Conservation (phyloP, 768 basidiomycete species). For the Russula dissimulans region DNA sequence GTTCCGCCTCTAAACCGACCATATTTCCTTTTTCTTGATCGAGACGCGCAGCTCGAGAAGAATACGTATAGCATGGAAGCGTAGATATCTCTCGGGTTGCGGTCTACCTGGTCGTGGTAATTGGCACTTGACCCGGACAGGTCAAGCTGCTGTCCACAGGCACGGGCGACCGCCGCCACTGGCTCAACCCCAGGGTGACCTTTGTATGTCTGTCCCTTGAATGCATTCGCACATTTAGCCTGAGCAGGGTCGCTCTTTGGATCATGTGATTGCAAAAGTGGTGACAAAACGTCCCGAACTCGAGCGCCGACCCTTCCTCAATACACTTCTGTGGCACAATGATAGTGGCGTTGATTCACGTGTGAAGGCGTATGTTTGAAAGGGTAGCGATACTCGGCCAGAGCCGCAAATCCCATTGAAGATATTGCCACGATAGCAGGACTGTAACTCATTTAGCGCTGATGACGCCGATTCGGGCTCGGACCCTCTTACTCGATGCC, state of each 20-base stretch:
- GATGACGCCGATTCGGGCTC: no score
- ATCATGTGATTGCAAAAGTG: no score
- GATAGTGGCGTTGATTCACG: no score
- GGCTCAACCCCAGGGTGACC: no score
- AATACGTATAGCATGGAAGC: constrained; percentile 70
- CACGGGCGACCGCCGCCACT: not conserved
- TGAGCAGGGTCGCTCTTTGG: no score
- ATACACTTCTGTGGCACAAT: not conserved
- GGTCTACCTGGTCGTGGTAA: not conserved
- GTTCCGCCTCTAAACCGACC: constrained; percentile 16
- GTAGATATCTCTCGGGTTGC: constrained; percentile 6
- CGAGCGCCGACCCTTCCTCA: not conserved
- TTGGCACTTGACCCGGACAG: not conserved
- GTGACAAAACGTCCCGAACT: no score
- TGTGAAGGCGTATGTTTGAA: no score
- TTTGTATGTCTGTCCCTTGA: not conserved
- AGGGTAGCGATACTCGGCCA: no score
- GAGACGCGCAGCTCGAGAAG: constrained; percentile 56
- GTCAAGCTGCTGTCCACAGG: not conserved
- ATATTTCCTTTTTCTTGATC: not conserved
- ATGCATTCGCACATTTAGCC: not conserved
- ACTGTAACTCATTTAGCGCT: not conserved
- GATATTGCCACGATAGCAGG: not conserved
- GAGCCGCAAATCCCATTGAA: not conserved
- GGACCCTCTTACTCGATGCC: no score